Conservation (phyloP, 2,329 filamentous ascomycete genomes). For the Arachnomyces sp. region DNA sequence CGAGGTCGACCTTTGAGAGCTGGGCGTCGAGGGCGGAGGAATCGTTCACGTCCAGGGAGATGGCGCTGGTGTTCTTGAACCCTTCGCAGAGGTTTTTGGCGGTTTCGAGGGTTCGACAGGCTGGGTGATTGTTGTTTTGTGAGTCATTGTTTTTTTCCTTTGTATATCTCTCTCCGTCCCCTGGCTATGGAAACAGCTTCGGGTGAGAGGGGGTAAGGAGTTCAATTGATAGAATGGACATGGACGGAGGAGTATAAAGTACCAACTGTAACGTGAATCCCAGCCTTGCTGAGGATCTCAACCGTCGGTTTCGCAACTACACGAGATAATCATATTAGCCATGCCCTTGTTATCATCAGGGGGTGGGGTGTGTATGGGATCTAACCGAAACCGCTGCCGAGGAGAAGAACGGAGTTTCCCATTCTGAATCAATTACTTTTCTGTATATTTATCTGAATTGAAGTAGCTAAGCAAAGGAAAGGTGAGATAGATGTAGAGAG, state of each 20-base stretch:
- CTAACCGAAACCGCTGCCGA: constrained; percentile 16
- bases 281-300: constrained; percentile 55
- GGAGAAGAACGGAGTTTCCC: neutral
- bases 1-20: constrained; percentile 70
- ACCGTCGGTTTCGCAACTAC: constrained; percentile 56
- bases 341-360: neutral
- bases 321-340: neutral
- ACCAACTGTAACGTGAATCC: constrained; percentile 60
- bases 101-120: constrained; percentile 71
- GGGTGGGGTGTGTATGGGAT: neutral
- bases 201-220: neutral
- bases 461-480: neutral
- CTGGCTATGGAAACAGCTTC: neutral
- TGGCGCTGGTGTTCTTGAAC: constrained; percentile 64
- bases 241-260: constrained; percentile 21
- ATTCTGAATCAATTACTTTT: too few species aligned
- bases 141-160: too few species aligned
- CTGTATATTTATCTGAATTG: too few species aligned
- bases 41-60: constrained; percentile 78
- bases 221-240: constrained; percentile 1
- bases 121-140: constrained; percentile 33
- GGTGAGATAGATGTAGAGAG: neutral
- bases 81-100: constrained; percentile 68
- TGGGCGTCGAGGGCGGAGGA: constrained; percentile 69
- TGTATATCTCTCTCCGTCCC: neutral